Evolutionary conservation across 163 green algal species (phyloP), one percentile per base, ranked within the genome.

Genomic region (Smithsoniella earleae): DNA sequence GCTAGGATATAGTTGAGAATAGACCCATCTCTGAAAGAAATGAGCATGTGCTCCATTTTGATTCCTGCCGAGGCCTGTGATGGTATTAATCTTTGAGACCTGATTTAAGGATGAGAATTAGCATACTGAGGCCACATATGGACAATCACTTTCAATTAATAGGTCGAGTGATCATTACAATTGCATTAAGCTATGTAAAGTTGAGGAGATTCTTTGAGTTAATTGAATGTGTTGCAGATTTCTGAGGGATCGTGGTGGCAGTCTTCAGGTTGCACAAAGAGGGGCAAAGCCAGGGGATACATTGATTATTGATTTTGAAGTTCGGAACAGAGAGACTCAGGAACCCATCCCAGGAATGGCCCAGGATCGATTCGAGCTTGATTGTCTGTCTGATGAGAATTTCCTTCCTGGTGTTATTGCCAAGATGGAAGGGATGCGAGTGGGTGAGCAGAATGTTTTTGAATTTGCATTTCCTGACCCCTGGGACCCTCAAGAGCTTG

Each of bases 361-460:
- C 16, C 20, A n/a, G 10, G 20, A 33, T 8, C 58, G 58, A 13
- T 31, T 45, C 58, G 58, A 69, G 58, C 58, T 69, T n/a, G 58
- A 69, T 31, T 69, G 58, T 13, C 38, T 69, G 30, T 33, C 58
- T 25, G 58, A 69, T 30, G 34, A 38, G 8, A 69, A 69, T 31
- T 69, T 69, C 58, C 58, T 69, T 30, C 58, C 58, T 69, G 58
- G 58, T 16, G 58, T 69, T 18, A 69, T 69, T 30, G 30, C 58
- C 5, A 0, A 13, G 3, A 69, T 69, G 58, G 43, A 45, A 33
- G 58, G 58, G 5, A 69, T 69, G 58, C 20, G 43, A 36, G 58
- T 69, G 30, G 58, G 58, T n/a, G 58, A 69, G 16, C 38, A 45
- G 27, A 36, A 38, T 0, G 43, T 25, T 16, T 69, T 69, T 69